Percentiles rank a stretch among this genome's conserved stretches.
Conservation (phyloP, 2,329 filamentous ascomycete species). For the Incumbomyces lentus region DNA sequence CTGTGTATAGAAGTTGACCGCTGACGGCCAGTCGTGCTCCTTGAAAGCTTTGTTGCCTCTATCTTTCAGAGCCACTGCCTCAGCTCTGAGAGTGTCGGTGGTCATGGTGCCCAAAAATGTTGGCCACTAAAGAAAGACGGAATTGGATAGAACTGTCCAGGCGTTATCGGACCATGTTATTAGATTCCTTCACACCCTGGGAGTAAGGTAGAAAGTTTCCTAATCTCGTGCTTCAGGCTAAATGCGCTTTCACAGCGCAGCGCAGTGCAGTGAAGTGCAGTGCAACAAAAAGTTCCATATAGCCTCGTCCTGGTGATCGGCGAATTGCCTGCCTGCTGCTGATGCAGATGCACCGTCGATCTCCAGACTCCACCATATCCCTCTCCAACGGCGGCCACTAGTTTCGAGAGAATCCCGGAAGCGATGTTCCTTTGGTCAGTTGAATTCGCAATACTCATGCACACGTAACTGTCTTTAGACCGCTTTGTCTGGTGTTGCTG, state of each 20-base stretch:
- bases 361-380: no score
- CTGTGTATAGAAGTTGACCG: slow-evolving; percentile 73
- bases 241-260: background rate
- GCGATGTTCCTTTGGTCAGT: no score
- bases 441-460: no score
- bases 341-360: background rate
- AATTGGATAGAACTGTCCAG: background rate
- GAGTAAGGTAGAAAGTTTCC: background rate
- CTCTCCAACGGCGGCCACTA: background rate
- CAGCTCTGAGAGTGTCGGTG: slow-evolving; percentile 41
- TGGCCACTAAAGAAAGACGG: slow-evolving; percentile 12
- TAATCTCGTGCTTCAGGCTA: slow-evolving; percentile 4
- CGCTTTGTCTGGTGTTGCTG: no score
- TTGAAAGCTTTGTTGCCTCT: slow-evolving; percentile 90
- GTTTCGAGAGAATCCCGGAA: no score
- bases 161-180: slow-evolving; percentile 8
- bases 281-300: background rate
- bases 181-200: no score
- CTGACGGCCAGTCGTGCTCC: slow-evolving; percentile 72
- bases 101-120: slow-evolving; percentile 26
- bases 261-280: no score
- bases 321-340: background rate
- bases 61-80: slow-evolving; percentile 77
- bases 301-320: background rate
- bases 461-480: no score